A percentile compares a stretch with the other conserved stretches of the same genome.
These are phyloP conservation scores for Secale cereale DNA, from an alignment of 176 grass and related monocot genomes.

Conservation along the genomic window DNA sequence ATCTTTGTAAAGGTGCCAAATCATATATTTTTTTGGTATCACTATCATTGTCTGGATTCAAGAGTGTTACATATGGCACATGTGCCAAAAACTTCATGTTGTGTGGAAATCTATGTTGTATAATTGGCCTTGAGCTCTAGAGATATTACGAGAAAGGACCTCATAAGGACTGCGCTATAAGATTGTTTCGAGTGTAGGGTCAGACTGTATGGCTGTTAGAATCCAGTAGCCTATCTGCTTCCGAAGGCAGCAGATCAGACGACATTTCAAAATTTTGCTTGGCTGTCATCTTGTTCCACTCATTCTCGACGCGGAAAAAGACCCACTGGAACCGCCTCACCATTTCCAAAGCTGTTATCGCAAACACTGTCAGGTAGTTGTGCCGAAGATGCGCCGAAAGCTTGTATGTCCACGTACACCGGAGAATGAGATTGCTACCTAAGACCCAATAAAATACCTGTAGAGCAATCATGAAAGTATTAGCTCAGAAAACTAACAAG, in stretches of 20 bases:
- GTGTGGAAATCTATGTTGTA: constrained; percentile 39
- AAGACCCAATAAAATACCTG: constrained; percentile 91
- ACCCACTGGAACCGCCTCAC: constrained; percentile 90
- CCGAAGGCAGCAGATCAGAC: constrained; percentile 43
- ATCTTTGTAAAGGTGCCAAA: background rate
- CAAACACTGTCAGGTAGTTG: constrained; percentile 91
- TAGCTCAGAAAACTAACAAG: background rate
- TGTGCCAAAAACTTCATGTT: constrained; percentile 12
- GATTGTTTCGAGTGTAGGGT: constrained; percentile 29
- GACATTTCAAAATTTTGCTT: constrained; percentile 78
- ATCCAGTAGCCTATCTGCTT: constrained; percentile 71
- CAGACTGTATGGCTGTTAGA: constrained; percentile 58
- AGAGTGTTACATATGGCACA: constrained; percentile 26
- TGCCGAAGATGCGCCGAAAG: constrained; percentile 96
- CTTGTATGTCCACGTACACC: constrained; percentile 99
- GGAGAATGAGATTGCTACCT: constrained; percentile 85
- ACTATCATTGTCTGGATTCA: constrained; percentile 20
- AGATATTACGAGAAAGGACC: background rate
- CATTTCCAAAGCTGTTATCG: constrained; percentile 79
- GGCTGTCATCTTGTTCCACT: constrained; percentile 92
- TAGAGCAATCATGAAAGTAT: background rate
- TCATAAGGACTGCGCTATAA: constrained; percentile 6
- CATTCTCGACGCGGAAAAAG: constrained; percentile 96
- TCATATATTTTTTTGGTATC: background rate
- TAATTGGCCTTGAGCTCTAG: constrained; percentile 36